Percentiles rank a stretch among this genome's conserved stretches.
Evolutionary conservation across 441 rosid species (phyloP).

Genomic region (Aquilaria agallochum): DNA sequence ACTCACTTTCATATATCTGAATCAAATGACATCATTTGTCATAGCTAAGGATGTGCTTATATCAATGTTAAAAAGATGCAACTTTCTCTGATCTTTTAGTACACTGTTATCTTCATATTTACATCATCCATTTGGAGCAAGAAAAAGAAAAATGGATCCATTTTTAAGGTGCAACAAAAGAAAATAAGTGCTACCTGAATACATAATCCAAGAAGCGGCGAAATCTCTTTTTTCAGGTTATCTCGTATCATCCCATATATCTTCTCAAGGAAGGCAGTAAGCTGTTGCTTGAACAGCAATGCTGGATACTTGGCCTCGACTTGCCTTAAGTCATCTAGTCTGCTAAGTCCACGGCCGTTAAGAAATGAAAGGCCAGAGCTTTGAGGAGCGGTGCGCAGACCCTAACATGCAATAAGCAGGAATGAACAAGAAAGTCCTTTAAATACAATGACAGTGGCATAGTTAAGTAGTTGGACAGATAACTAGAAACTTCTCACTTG

Average conservation of each 20-base stretch:
- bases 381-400: conserved; percentile 90
- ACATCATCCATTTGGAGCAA: too few relatives aligned
- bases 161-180: conserved; percentile 2
- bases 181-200: conserved; percentile 67
- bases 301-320: conserved; percentile 99
- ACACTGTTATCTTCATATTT: too few relatives aligned
- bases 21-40: too few relatives aligned
- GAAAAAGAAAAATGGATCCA: too few relatives aligned
- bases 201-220: conserved; percentile 96
- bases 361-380: conserved; percentile 88
- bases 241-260: conserved; percentile 99
- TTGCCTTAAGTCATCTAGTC: conserved; percentile 88
- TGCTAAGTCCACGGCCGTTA: conserved; percentile 71
- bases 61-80: too few relatives aligned
- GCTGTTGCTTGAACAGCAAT: conserved; percentile 98
- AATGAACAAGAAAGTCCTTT: conserved; percentile 9
- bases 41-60: too few relatives aligned
- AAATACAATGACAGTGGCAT: not conserved
- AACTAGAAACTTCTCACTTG: conserved; percentile 51
- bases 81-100: too few relatives aligned
- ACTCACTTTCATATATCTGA: too few relatives aligned
- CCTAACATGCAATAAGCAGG: conserved; percentile 38
- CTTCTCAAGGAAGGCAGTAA: conserved; percentile 99
- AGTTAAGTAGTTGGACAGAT: not conserved
- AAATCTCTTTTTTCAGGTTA: conserved; percentile 95